Base-by-base conservation (phyloP, 2,329 filamentous ascomycete species). In the Fusarium sp. region DNA sequence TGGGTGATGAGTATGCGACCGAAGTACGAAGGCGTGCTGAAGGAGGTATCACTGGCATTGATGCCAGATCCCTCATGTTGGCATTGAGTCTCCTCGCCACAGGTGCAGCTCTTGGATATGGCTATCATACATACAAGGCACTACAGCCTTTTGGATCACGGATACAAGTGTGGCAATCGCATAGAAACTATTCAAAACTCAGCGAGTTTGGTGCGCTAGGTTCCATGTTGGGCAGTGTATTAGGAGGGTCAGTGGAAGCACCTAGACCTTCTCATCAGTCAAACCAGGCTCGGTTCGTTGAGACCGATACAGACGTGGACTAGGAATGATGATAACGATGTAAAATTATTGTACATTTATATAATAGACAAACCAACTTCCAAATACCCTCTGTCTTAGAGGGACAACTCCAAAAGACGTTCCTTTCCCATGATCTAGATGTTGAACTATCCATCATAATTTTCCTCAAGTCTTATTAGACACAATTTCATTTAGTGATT, bases 201-300 rank as follows among this genome's bases (percentile, higher is more conserved):
- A 79, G 81, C 53, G 81, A 81, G 62, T 86, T 86, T 70, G 86
- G 86, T 7, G 84, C 85, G 27, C 78, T 86, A 20, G 85, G 86
- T 2, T 80, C 82, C 2, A 83, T 88, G 78, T 71, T 88, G 35
- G 75, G 76, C 18, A 80, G 77, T 46, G 80, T 78, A 9, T 65
- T 83, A 22, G 80, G 80, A 33, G 73, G 76, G 5, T 63, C 68
- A 5, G 47, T 47, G n/a, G 70, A 63, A 50, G 46, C 67, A 29
- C 49, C 73, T 7, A 68, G 58, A n/a, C 53, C 68, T 41, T 52
- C 49, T 22, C 54, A 53, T 54, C 35, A 29, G 12, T 63, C 73
- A 25, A 61, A 58, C 25, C 60, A 75, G 46, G 77, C 79, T 25
- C 78, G 76, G 11, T 69, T 82, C 49, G 75, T 82, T 13, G 80